Evolutionary conservation across 176 grass and related monocot genomes (phyloP).

Genomic region (Microstegium vimineum): DNA sequence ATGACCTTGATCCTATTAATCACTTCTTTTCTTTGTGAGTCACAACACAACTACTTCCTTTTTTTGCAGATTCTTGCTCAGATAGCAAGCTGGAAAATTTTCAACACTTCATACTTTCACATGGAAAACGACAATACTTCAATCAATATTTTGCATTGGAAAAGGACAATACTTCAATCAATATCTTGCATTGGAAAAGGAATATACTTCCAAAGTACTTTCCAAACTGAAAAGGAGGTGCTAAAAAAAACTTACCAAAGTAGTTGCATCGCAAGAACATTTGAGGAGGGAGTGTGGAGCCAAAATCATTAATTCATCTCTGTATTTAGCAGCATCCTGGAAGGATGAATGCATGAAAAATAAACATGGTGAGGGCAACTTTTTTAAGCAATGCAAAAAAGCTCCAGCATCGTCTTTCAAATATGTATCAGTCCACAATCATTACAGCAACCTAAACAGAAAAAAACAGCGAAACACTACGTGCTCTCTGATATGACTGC

Average conservation of each 20-base stretch:
- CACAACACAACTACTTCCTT: background rate
- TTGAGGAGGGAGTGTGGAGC: constrained; percentile 74
- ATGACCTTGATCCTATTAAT: background rate
- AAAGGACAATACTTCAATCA: background rate
- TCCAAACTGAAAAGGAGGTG: background rate
- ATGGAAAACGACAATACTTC: background rate
- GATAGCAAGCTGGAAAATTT: background rate
- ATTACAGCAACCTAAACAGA: background rate
- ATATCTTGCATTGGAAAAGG: background rate
- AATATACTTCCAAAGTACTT: background rate
- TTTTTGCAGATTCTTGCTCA: background rate
- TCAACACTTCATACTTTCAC: background rate
- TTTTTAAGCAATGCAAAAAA: background rate
- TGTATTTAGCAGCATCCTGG: constrained; percentile 79
- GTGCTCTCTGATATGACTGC: background rate
- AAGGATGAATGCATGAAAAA: constrained; percentile 18
- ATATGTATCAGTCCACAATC: background rate
- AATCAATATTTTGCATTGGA: background rate
- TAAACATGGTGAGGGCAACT: background rate
- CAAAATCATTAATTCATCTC: constrained; percentile 69
- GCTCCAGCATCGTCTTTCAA: background rate
- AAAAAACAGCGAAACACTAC: background rate
- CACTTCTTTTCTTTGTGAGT: background rate
- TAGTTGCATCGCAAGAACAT: constrained; percentile 88
- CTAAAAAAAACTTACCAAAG: constrained; percentile 31